A percentile compares a stretch with the other conserved stretches of the same genome.
Conservation (phyloP, 1,139 yeast genomes). For the Diutina neorugosa region DNA sequence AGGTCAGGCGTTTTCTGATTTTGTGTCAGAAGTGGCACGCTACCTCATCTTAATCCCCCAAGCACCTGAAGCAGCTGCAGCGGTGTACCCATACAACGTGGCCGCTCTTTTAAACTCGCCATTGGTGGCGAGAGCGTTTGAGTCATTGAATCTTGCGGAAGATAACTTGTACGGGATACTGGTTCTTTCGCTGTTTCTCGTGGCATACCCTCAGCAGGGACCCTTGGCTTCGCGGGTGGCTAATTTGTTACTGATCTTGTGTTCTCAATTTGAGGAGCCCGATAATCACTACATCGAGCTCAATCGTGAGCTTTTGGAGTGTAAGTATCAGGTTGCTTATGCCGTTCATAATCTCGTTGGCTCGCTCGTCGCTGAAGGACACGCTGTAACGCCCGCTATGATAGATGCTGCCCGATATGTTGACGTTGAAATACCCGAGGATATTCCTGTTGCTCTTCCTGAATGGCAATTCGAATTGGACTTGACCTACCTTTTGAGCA, state of each 20-base stretch:
- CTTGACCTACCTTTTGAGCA: slow-evolving; percentile 18
- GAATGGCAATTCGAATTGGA: slow-evolving; percentile 13
- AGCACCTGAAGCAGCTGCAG: slow-evolving; percentile 6
- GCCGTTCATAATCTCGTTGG: slow-evolving; percentile 8
- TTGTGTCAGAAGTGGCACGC: slow-evolving; percentile 1
- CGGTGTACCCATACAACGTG: slow-evolving; percentile 15
- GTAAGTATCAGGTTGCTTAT: slow-evolving; percentile 9
- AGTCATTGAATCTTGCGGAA: slow-evolving; percentile 16
- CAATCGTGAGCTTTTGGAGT: slow-evolving; percentile 21
- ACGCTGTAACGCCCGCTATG: slow-evolving; percentile 13
- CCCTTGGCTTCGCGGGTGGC: slow-evolving; percentile 7
- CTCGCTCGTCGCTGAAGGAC: slow-evolving; percentile 9
- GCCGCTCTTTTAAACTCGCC: slow-evolving; percentile 19
- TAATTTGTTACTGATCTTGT: slow-evolving; percentile 17
- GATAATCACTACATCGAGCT: slow-evolving; percentile 35
- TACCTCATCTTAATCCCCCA: not conserved
- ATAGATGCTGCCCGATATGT: slow-evolving; percentile 11
- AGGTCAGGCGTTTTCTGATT: slow-evolving; percentile 5
- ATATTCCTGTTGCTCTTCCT: not conserved
- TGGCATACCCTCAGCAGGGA: slow-evolving; percentile 10
- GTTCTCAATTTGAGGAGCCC: slow-evolving; percentile 40
- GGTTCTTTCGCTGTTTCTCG: slow-evolving; percentile 15
- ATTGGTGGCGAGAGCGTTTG: slow-evolving; percentile 18
- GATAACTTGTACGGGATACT: slow-evolving; percentile 27
- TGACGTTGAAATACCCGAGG: slow-evolving; percentile 7